Base-by-base conservation (phyloP, 1,284 basidiomycete species). In the Tremellales sp. region DNA sequence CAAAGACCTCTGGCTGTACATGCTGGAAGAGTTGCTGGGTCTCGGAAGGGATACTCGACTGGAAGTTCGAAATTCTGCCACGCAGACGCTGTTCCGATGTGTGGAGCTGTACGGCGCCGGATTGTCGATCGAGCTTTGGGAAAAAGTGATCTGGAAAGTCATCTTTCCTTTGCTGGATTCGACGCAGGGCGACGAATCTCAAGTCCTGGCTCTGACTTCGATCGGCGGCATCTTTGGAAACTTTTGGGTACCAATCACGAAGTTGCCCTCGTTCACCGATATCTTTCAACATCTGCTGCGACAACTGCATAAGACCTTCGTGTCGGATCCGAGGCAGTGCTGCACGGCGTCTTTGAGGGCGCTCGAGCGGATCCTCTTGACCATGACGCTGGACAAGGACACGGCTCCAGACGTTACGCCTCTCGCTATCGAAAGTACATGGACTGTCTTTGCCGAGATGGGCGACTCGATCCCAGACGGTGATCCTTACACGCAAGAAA, bases 11-110 rank as follows among this genome's bases (percentile, higher is more conserved):
- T 98, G 94, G 94, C 88, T 97, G 78, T 86, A 84, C 70, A 79
- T 97, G 14, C 75, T 98, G 2, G 76, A 84, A 1, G 87, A 91
- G 66, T 79, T 97, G 6, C 78, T 93, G 3, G 82, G 82, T 1
- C 77, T 97, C 2, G 88, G 88, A 53, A 81, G 82, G 3, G 94
- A 95, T 64, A 64, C 78, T 0, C 79, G 93, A 21, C 81, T 85
- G 24, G 92, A 97, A 64, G 90, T 95, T 1, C 81, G 93, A 12
- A 85, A 87, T 53, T 89, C 91, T 2, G 90, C 93, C 3, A 93
- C 97, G 48, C 90, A 95, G 69, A 97, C 92, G 2, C 73, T 98
- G 45, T 98, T 97, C 75, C 79, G 92, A 35, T 90, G 91, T 0
- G 80, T 97, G 70, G 89, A 94, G 68, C 78, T 97, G 16, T 97